Base-by-base conservation (phyloP, 2,329 filamentous ascomycete genomes). In the Scytalidium sp. region DNA sequence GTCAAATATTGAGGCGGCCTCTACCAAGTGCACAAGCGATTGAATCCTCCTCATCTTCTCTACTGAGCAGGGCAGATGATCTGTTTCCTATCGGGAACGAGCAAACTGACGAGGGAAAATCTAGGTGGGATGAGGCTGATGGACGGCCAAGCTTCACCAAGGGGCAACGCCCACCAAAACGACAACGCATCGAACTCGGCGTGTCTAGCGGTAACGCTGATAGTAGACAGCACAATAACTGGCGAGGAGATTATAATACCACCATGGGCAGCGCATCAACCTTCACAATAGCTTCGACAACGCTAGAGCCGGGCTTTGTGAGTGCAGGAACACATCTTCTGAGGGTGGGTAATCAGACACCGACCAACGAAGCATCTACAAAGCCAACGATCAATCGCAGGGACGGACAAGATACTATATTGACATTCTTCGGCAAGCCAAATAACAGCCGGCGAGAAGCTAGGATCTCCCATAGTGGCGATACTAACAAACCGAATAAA, bases 1-100 rank as follows among this genome's bases (percentile, higher is more conserved):
- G 87, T 3, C 82, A 77, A 44, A 93, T 96, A 17, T 71, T 97
- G 87, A 88, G 9, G 67, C 75, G 1, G 71, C 80, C 45, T 68
- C 75, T 43, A 66, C 71, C 23, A 76, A 90, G 42, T 76, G 78
- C 46, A 73, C 76, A 51, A 63, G 66, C 43, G 61, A 74, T 54
- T 53, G 61, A 29, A 57, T 58, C 49, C 46, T 67, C 67, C 5
- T 69, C 84, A 39, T 75, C 78, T 0, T 63, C 68, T 19, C 75
- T 85, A 67, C 78, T 78, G 50, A 75, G 71, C 41, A 70, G 75
- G 0, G 83, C 88, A 59, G 90, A 94, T 63, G 80, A 88, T 54
- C 63, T 78, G 10, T 90, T 84, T 69, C 86, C 88, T 0, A 60
- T 81, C 3, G 82, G 86, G 43, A 87, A 86, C 3, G 73, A 78